These are phyloP conservation scores for Pseudogymnoascus sp. DNA, from an alignment of 2,329 filamentous ascomycete species.

Conservation along the genomic window DNA sequence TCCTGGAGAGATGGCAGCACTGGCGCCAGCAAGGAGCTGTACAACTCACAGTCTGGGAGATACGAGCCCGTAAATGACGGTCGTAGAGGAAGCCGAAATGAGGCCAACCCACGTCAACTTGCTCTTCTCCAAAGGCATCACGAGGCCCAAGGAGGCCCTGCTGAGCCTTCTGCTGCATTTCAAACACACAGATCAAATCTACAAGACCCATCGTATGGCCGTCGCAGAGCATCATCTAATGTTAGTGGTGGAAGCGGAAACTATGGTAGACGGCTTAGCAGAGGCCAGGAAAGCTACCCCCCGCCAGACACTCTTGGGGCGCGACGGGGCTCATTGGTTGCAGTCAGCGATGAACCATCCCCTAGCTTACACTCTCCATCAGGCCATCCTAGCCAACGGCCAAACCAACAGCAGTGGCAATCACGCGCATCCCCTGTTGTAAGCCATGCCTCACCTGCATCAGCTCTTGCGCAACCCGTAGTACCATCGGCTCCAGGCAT, in stretches of 20 bases:
- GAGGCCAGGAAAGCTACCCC: conserved; percentile 27
- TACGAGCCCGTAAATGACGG: conserved; percentile 80
- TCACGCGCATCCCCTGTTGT: conserved; percentile 31
- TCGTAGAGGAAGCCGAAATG: conserved; percentile 64
- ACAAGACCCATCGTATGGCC: conserved; percentile 61
- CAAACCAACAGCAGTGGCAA: conserved; percentile 32
- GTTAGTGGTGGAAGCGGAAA: conserved; percentile 79
- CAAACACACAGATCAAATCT: conserved; percentile 65
- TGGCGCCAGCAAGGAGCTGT: conserved; percentile 67
- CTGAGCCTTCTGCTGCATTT: conserved; percentile 80
- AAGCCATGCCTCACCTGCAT: conserved; percentile 29
- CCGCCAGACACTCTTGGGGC: conserved; percentile 34
- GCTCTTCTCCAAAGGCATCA: conserved; percentile 69
- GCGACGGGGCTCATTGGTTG: conserved; percentile 43
- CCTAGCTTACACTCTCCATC: conserved; percentile 34
- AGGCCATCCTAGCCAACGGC: conserved; percentile 23
- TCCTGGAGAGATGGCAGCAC: conserved; percentile 67
- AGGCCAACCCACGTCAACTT: conserved; percentile 62
- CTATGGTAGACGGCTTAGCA: conserved; percentile 41
- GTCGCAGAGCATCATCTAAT: conserved; percentile 81
- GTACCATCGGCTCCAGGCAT: conserved; percentile 25
- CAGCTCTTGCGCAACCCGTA: conserved; percentile 28
- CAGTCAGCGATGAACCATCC: conserved; percentile 45
- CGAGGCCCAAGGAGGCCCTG: conserved; percentile 56
- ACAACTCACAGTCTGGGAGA: conserved; percentile 88